Evolutionary conservation across 1,139 yeast genomes (phyloP).

Genomic region (Yamadazyma blattariae): DNA sequence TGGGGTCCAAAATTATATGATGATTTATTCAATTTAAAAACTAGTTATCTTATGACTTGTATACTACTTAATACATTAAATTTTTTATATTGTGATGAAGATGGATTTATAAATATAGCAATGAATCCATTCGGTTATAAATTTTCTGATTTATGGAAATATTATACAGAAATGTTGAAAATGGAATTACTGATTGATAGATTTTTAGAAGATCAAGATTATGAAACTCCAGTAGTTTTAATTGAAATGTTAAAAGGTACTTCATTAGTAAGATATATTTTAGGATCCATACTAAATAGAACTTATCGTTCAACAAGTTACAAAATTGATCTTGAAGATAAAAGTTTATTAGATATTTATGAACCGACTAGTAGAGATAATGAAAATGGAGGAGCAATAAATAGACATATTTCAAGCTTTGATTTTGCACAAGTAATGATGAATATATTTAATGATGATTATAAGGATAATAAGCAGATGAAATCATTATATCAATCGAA

Average conservation of each 20-base stretch:
- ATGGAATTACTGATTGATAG: conserved; percentile 65
- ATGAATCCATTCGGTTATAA: conserved; percentile 60
- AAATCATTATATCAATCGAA: conserved; percentile 6
- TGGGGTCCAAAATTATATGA: conserved; percentile 53
- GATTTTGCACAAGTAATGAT: conserved; percentile 7
- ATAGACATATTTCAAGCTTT: conserved; percentile 6
- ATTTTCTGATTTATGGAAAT: conserved; percentile 61
- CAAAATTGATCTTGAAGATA: conserved; percentile 6
- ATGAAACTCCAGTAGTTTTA: conserved; percentile 47
- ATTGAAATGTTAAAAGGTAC: conserved; percentile 59
- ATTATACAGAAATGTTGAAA: conserved; percentile 54
- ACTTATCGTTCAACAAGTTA: conserved; percentile 5
- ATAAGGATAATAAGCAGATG: too few relatives aligned
- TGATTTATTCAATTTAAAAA: conserved; percentile 32
- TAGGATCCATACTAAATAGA: conserved; percentile 56
- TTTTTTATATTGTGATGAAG: conserved; percentile 41
- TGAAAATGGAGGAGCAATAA: conserved; percentile 50
- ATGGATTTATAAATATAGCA: conserved; percentile 35
- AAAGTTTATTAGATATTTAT: conserved; percentile 38
- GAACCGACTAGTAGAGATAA: conserved; percentile 60
- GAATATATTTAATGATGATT: conserved; percentile 4
- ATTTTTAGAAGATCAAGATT: conserved; percentile 45
- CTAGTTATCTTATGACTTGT: conserved; percentile 29
- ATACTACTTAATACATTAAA: conserved; percentile 50
- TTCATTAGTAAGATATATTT: conserved; percentile 57